These are phyloP conservation scores for Colletotrichum australisinense DNA, from an alignment of 2,329 filamentous ascomycete genomes.

Conservation along the genomic window DNA sequence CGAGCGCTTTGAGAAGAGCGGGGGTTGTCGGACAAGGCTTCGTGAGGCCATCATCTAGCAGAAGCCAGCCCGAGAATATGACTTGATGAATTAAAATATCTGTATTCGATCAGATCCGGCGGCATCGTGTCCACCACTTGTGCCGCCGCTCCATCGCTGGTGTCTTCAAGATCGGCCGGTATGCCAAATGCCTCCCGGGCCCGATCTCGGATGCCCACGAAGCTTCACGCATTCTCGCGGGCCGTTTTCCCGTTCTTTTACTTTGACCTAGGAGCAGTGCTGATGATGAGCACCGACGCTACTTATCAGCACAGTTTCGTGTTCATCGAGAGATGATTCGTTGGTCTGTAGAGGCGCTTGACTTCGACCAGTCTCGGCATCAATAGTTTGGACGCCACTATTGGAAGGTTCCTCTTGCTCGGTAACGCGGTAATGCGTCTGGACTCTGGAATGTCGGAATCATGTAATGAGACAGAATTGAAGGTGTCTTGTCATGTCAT, in stretches of 20 bases:
- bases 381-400: not conserved
- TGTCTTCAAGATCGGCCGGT: too few relatives aligned
- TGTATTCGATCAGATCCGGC: not conserved
- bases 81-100: not conserved
- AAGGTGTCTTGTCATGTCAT: not conserved
- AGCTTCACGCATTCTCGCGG: not conserved
- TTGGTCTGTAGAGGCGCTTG: not conserved
- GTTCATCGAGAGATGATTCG: not conserved
- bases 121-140: not conserved
- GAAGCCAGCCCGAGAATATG: not conserved
- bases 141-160: not conserved
- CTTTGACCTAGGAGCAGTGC: not conserved
- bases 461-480: not conserved
- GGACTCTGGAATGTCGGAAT: not conserved
- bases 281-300: not conserved
- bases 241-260: not conserved
- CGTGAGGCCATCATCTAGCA: not conserved
- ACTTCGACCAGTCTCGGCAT: not conserved
- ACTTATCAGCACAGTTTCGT: not conserved
- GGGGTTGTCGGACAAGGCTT: not conserved
- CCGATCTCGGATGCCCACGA: not conserved
- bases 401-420: not conserved
- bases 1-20: not conserved
- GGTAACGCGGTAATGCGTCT: not conserved
- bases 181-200: not conserved